Base-by-base conservation (phyloP, 140 eudicot species). In the Cichorium intybus region DNA sequence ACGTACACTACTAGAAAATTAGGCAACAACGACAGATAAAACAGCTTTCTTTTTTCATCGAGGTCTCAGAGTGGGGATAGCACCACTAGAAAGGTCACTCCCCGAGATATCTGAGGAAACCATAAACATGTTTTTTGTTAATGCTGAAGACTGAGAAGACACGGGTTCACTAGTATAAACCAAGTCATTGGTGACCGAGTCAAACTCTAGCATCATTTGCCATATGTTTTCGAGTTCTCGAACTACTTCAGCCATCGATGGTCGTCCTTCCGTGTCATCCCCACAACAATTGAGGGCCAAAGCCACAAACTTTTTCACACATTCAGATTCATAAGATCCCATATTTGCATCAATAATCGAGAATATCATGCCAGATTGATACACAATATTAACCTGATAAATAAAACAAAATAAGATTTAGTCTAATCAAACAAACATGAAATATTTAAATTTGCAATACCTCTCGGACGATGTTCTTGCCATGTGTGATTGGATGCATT, bases 391-490 rank as follows among this genome's bases (percentile, higher is more conserved):
- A n/a, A 93, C 99, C 99, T 93, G 81, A 60, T 10, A 51, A 45
- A 69, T 18, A 39, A 26, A 35, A 33, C 7, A 6, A 56, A 49
- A 48, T 8, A 50, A 66, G 6, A 50, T 34, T 50, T 52, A 2
- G 17, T 39, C 5, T 2, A 12, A 5, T 39, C 46, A 39, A 31
- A 5, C 10, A 0, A 31, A 31, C 1, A 31, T 6, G 7, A 31
- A 6, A 34, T 34, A 6, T 34, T 34, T n/a, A n/a, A n/a, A 34
- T 12, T 34, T 12, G 48, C 8, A 15, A 3, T 43, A 88, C 98
- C 98, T 92, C 98, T 28, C 98, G 83, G 24, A 92, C 98, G 8
- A 92, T 86, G 77, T 92, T 92, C 75, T 88, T 92, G 60, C 98
- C 98, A 70, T 85, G 95, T 46, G 87, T 74, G 62, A 92, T 92